phyloP scores from a whole-genome alignment of 2,329 filamentous ascomycete species.

The Teratosphaeria gauchensis region DNA sequence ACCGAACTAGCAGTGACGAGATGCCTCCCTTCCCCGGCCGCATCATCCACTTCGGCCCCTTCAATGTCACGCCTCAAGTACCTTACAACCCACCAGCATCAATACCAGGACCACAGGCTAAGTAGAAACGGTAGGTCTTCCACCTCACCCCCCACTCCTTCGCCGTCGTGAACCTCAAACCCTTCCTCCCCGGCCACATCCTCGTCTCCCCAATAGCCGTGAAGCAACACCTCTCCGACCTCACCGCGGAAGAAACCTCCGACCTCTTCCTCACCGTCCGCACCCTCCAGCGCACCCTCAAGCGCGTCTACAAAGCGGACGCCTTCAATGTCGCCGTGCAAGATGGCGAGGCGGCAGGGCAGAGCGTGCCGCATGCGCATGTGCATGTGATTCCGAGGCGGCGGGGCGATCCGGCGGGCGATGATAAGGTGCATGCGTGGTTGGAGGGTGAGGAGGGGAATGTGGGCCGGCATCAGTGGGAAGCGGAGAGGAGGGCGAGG shows the following conservation, averaged over 20 bases:
- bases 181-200: constrained; percentile 84
- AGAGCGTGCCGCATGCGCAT: constrained; percentile 90
- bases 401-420: constrained; percentile 48
- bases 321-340: constrained; percentile 94
- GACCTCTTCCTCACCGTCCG: constrained; percentile 78
- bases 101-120: constrained; percentile 5
- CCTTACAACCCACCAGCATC: constrained; percentile 8
- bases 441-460: constrained; percentile 82
- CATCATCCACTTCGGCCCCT: constrained; percentile 34
- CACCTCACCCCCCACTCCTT: constrained; percentile 69
- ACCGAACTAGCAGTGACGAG: neutral
- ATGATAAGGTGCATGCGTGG: constrained; percentile 70
- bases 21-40: constrained; percentile 32
- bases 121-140: constrained; percentile 60
- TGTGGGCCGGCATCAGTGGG: constrained; percentile 60
- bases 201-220: constrained; percentile 71
- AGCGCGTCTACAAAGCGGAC: constrained; percentile 51
- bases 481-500: constrained; percentile 31
- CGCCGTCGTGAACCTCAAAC: constrained; percentile 91
- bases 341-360: constrained; percentile 79
- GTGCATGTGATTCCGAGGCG: constrained; percentile 78
- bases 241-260: constrained; percentile 60
- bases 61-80: constrained; percentile 38
- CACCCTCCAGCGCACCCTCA: constrained; percentile 66
- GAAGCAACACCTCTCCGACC: constrained; percentile 59